These are phyloP conservation scores for Acer saccharum DNA, from an alignment of 345 rosid species.

Conservation along the genomic window DNA sequence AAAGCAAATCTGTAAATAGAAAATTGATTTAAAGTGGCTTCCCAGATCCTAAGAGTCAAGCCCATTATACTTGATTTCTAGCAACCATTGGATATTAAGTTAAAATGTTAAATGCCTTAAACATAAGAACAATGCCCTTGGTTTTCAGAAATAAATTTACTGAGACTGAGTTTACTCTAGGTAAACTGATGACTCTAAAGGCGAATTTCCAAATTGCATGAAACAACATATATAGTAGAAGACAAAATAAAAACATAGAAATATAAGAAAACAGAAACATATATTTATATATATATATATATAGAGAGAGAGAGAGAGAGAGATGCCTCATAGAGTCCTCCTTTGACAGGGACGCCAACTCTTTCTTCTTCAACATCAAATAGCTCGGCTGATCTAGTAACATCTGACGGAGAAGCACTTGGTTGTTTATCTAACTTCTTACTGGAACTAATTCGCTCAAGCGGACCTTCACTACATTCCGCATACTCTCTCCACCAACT, in stretches of 20 bases:
- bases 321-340: constrained; percentile 90
- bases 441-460: constrained; percentile 35
- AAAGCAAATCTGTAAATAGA: neutral
- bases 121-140: neutral
- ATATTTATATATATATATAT: neutral
- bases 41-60: neutral
- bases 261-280: neutral
- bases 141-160: neutral
- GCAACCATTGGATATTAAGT: neutral
- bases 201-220: too few species aligned
- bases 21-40: neutral
- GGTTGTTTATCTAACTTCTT: constrained; percentile 37
- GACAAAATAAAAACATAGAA: neutral
- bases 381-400: constrained; percentile 42
- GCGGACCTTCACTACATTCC: constrained; percentile 97
- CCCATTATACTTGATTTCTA: neutral
- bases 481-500: constrained; percentile 98
- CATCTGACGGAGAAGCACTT: constrained; percentile 32
- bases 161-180: neutral
- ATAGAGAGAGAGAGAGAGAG: neutral
- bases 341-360: constrained; percentile 98
- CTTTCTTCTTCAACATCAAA: constrained; percentile 85
- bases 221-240: neutral
- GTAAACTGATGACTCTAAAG: neutral
- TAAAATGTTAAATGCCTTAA: neutral